Percentiles rank a stretch among this genome's conserved stretches.
phyloP scores from a whole-genome alignment of 1,284 basidiomycete species.

The Ustilago crameri region DNA sequence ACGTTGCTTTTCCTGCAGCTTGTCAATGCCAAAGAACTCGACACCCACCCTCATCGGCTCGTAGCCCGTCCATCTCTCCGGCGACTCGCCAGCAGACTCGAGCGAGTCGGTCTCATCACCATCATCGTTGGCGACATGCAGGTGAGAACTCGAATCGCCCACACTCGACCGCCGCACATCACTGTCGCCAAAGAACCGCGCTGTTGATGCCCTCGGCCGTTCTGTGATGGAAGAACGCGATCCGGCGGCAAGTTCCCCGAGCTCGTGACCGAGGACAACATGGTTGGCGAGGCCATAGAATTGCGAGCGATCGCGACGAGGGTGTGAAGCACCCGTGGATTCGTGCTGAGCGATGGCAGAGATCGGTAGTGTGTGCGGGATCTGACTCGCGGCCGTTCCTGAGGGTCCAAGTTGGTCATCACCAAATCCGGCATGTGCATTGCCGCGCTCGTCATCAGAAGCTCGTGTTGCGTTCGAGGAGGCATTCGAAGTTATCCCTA shows the following conservation, averaged over 20 bases:
- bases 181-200: conserved; percentile 19
- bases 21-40: conserved; percentile 88
- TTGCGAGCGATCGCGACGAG: conserved; percentile 27
- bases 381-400: conserved; percentile 35
- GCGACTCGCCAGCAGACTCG: conserved; percentile 19
- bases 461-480: conserved; percentile 8
- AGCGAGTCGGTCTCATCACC: conserved; percentile 28
- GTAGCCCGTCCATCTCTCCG: conserved; percentile 55
- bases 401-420: conserved; percentile 36
- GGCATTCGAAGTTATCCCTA: conserved; percentile 18
- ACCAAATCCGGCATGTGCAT: conserved; percentile 4
- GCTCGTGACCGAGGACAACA: conserved; percentile 50
- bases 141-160: conserved; percentile 13
- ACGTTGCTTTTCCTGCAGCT: conserved; percentile 80
- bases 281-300: conserved; percentile 58
- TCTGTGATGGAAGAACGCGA: conserved; percentile 6
- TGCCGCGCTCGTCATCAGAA: conserved; percentile 10
- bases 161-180: conserved; percentile 10
- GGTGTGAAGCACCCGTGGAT: neutral
- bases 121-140: conserved; percentile 30
- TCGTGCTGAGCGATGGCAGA: conserved; percentile 26
- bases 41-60: conserved; percentile 74
- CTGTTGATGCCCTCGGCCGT: conserved; percentile 2
- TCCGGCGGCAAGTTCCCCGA: conserved; percentile 42
- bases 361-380: conserved; percentile 40